A percentile compares a stretch with the other conserved stretches of the same genome.
phyloP scores from a whole-genome alignment of 257 asterid genomes.

The Marsdenia floribunda region DNA sequence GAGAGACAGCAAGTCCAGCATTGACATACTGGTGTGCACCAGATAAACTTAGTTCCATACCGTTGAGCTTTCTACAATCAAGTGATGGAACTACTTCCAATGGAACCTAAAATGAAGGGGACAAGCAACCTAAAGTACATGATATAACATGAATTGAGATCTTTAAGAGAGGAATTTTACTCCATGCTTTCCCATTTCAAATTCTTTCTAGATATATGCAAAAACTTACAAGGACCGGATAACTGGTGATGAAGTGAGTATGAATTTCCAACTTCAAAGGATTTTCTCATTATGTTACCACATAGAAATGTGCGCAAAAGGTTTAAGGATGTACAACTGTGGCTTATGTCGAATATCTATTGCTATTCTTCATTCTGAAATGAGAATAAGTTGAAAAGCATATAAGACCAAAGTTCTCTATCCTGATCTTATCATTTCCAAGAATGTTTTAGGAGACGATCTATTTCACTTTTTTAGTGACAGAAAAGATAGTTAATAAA shows the following conservation, averaged over 20 bases:
- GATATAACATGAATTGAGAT: background rate
- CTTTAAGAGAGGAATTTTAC: background rate
- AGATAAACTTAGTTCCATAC: constrained; percentile 59
- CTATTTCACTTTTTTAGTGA: background rate
- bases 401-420: background rate
- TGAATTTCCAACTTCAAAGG: background rate
- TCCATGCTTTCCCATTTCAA: constrained; percentile 5
- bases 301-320: background rate
- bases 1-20: constrained; percentile 83
- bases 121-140: constrained; percentile 2
- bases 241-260: background rate
- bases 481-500: background rate
- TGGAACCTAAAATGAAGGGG: constrained; percentile 45
- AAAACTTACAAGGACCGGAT: background rate
- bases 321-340: too few species aligned
- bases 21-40: constrained; percentile 85
- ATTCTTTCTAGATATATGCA: background rate
- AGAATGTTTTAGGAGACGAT: background rate
- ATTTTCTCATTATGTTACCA: background rate
- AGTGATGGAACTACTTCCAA: constrained; percentile 66
- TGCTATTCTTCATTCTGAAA: background rate
- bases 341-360: background rate
- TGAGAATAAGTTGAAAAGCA: background rate
- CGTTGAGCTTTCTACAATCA: constrained; percentile 42
- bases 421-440: background rate